Evolutionary conservation across 495 filamentous ascomycete species (phyloP).

Genomic region (Astrothelium subdiscretum): DNA sequence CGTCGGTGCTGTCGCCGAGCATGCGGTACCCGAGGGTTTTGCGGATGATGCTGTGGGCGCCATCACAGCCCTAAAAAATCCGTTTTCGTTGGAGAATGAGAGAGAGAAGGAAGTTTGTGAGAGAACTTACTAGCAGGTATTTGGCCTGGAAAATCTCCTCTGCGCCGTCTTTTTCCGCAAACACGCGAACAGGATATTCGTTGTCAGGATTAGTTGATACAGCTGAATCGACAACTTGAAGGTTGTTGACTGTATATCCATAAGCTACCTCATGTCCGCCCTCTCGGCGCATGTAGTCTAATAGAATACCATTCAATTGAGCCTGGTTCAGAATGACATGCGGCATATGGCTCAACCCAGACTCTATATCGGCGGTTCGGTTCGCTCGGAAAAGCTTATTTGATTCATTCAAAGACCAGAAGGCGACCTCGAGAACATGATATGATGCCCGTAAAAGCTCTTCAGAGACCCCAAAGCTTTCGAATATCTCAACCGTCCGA

Average conservation of each 20-base stretch:
- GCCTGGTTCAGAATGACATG: conserved; percentile 75
- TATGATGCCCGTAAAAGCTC: conserved; percentile 60
- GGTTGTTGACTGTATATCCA: conserved; percentile 1
- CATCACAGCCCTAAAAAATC: conserved; percentile 49
- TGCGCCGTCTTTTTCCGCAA: conserved; percentile 39
- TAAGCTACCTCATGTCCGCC: conserved; percentile 2
- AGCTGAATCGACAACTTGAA: not conserved
- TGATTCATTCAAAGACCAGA: conserved; percentile 27
- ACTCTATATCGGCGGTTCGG: conserved; percentile 47
- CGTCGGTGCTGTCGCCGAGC: conserved; percentile 63
- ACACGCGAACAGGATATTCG: conserved; percentile 37
- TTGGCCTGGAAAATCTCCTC: conserved; percentile 46
- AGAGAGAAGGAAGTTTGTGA: not conserved
- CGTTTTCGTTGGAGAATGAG: not conserved
- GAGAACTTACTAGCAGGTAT: conserved; percentile 45
- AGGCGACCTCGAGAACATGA: conserved; percentile 50
- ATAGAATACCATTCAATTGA: conserved; percentile 20
- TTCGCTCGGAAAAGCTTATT: conserved; percentile 39
- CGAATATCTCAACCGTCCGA: conserved; percentile 71
- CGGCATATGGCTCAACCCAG: conserved; percentile 53
- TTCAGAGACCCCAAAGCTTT: conserved; percentile 63
- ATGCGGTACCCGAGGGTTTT: conserved; percentile 57
- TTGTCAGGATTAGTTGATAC: not conserved
- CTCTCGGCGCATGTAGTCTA: not conserved
- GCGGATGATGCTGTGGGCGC: conserved; percentile 60